Evolutionary conservation across 305 asterid genomes (phyloP).

Genomic region (Fraxinus latifolia): DNA sequence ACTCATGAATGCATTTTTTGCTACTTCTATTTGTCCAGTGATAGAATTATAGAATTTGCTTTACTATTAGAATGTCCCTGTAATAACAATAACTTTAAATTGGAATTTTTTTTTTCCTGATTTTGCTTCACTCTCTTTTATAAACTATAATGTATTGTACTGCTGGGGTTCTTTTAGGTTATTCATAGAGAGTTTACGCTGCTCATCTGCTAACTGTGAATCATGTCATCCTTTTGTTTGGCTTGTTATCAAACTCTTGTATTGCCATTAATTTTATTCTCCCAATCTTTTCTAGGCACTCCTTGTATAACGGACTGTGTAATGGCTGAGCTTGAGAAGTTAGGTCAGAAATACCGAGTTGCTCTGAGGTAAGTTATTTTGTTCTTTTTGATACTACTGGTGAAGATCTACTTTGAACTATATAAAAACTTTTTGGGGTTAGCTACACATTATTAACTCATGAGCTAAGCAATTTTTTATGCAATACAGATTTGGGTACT

Average conservation of each 20-base stretch:
- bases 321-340: conserved; percentile 99
- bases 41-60: neutral
- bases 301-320: conserved; percentile 98
- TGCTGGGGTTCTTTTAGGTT: neutral
- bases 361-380: conserved; percentile 63
- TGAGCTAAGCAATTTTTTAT: too few relatives aligned
- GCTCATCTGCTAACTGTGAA: neutral
- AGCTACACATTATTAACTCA: neutral
- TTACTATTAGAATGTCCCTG: neutral
- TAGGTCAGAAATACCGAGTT: conserved; percentile 90
- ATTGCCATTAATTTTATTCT: neutral
- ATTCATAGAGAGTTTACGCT: neutral
- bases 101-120: neutral
- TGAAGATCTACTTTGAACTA: neutral
- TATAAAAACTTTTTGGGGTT: neutral
- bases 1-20: neutral
- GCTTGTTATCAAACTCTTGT: neutral
- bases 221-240: neutral
- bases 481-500: too few relatives aligned
- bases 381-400: neutral
- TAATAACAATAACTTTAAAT: neutral
- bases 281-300: conserved; percentile 54
- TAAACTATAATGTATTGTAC: neutral
- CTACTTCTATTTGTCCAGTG: neutral
- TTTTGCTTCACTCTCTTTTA: neutral